A percentile compares a stretch with the other conserved stretches of the same genome.
Evolutionary conservation across 2,329 filamentous ascomycete genomes (phyloP).

Genomic region (Aspergillus novofumigatus): DNA sequence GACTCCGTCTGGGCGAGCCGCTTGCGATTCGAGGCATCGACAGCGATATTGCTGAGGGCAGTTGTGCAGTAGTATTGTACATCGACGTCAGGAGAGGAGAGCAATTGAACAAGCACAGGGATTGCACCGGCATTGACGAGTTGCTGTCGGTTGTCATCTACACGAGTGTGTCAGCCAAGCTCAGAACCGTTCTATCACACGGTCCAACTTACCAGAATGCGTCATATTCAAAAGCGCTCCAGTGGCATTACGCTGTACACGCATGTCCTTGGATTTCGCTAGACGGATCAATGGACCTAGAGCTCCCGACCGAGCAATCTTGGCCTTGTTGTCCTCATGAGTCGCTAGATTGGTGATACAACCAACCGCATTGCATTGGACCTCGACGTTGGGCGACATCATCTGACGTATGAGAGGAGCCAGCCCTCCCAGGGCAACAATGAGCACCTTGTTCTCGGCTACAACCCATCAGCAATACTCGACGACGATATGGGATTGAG

Average conservation of each 20-base stretch:
- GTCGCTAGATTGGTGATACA: slow-evolving; percentile 98
- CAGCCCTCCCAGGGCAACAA: slow-evolving; percentile 86
- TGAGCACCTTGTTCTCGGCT: slow-evolving; percentile 98
- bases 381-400: slow-evolving; percentile 96
- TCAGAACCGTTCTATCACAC: background rate
- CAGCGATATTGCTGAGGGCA: slow-evolving; percentile 95
- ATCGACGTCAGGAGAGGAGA: slow-evolving; percentile 89
- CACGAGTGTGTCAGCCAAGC: slow-evolving; percentile 18
- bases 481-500: slow-evolving; percentile 10
- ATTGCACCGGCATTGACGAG: slow-evolving; percentile 97
- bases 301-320: slow-evolving; percentile 92
- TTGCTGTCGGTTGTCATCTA: slow-evolving; percentile 96
- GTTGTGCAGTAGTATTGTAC: slow-evolving; percentile 99
- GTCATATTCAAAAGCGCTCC: slow-evolving; percentile 98
- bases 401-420: slow-evolving; percentile 93
- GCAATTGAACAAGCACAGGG: slow-evolving; percentile 88
- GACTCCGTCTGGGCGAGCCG: slow-evolving; percentile 87
- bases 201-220: slow-evolving; percentile 70
- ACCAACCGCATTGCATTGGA: slow-evolving; percentile 97
- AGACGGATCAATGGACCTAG: slow-evolving; percentile 84
- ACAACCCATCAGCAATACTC: slow-evolving; percentile 40
- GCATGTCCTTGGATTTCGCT: slow-evolving; percentile 97
- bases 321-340: slow-evolving; percentile 98
- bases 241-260: slow-evolving; percentile 94
- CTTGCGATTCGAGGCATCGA: slow-evolving; percentile 85